Conservation (phyloP, 352 stramenopile species). For the Halophytophthora polymorphica region DNA sequence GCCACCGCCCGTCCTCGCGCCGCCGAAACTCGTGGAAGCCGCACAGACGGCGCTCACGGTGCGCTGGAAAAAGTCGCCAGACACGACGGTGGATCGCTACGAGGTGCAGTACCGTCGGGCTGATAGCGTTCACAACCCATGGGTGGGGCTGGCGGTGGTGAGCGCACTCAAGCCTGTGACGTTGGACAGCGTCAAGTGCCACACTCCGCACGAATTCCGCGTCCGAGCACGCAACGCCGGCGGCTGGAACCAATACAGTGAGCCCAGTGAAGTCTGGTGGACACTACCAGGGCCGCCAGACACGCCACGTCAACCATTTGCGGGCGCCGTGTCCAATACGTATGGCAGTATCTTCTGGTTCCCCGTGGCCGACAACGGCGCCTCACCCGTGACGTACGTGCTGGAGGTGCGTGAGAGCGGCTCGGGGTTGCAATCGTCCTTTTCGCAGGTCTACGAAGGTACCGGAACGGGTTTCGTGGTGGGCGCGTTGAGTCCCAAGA, state of each 20-base stretch:
- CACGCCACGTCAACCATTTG: constrained; percentile 43
- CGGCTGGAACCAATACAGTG: constrained; percentile 69
- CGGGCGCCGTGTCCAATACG: constrained; percentile 53
- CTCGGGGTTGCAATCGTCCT: constrained; percentile 23
- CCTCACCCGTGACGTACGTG: constrained; percentile 55
- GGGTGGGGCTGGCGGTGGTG: constrained; percentile 38
- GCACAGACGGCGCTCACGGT: constrained; percentile 50
- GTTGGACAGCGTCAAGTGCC: constrained; percentile 43
- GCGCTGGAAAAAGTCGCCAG: constrained; percentile 53
- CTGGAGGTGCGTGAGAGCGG: constrained; percentile 52
- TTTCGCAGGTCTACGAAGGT: constrained; percentile 57
- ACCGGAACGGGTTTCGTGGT: constrained; percentile 62
- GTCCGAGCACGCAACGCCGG: constrained; percentile 60
- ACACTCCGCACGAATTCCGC: constrained; percentile 58
- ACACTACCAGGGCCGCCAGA: constrained; percentile 51
- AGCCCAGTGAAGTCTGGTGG: constrained; percentile 46
- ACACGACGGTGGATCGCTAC: constrained; percentile 71
- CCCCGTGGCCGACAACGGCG: constrained; percentile 50
- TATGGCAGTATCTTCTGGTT: constrained; percentile 79
- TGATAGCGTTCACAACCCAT: constrained; percentile 47
- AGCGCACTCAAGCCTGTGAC: constrained; percentile 35
- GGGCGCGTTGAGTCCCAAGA: constrained; percentile 37
- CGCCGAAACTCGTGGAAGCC: constrained; percentile 45
- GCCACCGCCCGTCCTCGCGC: constrained; percentile 26
- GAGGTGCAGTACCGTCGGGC: constrained; percentile 62